These are phyloP conservation scores for Huiozyma naganishii DNA, from an alignment of 805 yeast genomes.

Conservation along the genomic window DNA sequence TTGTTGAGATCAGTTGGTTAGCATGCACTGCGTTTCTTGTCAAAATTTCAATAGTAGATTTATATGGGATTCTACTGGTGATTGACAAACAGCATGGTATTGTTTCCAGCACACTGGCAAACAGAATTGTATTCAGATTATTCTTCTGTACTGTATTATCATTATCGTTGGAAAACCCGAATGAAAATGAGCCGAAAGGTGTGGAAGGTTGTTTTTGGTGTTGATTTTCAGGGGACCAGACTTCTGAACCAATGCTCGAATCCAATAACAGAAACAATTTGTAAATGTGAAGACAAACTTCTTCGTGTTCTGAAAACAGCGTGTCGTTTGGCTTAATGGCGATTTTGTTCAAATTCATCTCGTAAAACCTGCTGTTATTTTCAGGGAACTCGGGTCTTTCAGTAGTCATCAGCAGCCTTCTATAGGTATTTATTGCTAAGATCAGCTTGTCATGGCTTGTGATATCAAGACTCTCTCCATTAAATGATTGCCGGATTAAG, in stretches of 20 bases:
- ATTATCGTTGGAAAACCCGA: slow-evolving; percentile 31
- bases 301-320: slow-evolving; percentile 47
- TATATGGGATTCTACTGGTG: slow-evolving; percentile 40
- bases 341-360: slow-evolving; percentile 26
- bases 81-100: slow-evolving; percentile 58
- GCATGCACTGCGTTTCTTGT: slow-evolving; percentile 68
- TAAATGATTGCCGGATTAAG: slow-evolving; percentile 50
- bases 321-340: slow-evolving; percentile 22
- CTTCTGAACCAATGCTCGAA: slow-evolving; percentile 41
- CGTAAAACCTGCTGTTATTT: slow-evolving; percentile 24
- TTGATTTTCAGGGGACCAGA: slow-evolving; percentile 28
- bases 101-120: slow-evolving; percentile 59
- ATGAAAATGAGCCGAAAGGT: slow-evolving; percentile 31
- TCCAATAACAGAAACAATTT: slow-evolving; percentile 51
- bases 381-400: slow-evolving; percentile 71
- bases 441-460: slow-evolving; percentile 60
- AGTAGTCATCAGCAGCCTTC: slow-evolving; percentile 57
- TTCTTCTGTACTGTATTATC: slow-evolving; percentile 21
- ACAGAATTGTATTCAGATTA: slow-evolving; percentile 42
- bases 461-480: slow-evolving; percentile 48
- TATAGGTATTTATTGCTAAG: slow-evolving; percentile 59
- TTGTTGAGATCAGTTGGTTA: slow-evolving; percentile 47
- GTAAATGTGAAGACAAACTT: slow-evolving; percentile 50
- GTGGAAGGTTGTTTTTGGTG: slow-evolving; percentile 27
- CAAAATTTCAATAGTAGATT: slow-evolving; percentile 61